A percentile compares a stretch with the other conserved stretches of the same genome.
Conservation (phyloP, 1,139 yeast genomes). For the Saccharomyces hybrid region DNA sequence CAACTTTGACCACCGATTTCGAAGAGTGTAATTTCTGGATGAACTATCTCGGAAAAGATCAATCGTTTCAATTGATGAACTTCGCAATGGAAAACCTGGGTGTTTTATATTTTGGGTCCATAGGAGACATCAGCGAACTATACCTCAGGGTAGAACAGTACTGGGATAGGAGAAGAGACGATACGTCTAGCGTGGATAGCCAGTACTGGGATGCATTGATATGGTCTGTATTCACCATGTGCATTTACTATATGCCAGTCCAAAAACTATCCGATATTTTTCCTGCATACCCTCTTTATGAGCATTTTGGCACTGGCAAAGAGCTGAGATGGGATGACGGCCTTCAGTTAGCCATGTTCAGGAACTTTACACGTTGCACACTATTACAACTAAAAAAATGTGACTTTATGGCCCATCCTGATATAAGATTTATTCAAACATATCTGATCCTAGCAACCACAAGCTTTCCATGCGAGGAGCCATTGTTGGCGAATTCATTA, state of each 20-base stretch:
- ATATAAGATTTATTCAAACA: conserved; percentile 24
- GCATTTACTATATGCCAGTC: conserved; percentile 25
- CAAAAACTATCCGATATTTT: conserved; percentile 12
- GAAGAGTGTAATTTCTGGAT: conserved; percentile 13
- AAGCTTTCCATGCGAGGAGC: conserved; percentile 13
- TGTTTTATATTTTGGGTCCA: conserved; percentile 26
- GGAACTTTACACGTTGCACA: conserved; percentile 15
- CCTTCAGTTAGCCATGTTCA: conserved; percentile 8
- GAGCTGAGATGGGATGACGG: conserved; percentile 14
- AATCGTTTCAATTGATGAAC: conserved; percentile 23
- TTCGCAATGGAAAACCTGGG: conserved; percentile 29
- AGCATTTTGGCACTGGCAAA: conserved; percentile 7
- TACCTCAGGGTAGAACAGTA: conserved; percentile 22
- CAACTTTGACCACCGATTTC: conserved; percentile 5
- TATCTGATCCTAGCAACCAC: conserved; percentile 25
- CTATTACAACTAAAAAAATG: conserved; percentile 15
- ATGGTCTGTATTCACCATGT: conserved; percentile 27
- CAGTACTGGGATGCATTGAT: conserved; percentile 22
- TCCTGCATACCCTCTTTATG: conserved; percentile 8
- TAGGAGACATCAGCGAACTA: conserved; percentile 28
- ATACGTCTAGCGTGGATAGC: conserved; percentile 12
- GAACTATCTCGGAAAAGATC: conserved; percentile 13
- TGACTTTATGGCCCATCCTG: conserved; percentile 20
- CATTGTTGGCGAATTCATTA: conserved; percentile 15
- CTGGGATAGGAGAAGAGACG: conserved; percentile 18